Percentiles rank a stretch among this genome's conserved stretches.
Evolutionary conservation across 768 basidiomycete genomes (phyloP).

Genomic region (Stropharia rugosoannulata): DNA sequence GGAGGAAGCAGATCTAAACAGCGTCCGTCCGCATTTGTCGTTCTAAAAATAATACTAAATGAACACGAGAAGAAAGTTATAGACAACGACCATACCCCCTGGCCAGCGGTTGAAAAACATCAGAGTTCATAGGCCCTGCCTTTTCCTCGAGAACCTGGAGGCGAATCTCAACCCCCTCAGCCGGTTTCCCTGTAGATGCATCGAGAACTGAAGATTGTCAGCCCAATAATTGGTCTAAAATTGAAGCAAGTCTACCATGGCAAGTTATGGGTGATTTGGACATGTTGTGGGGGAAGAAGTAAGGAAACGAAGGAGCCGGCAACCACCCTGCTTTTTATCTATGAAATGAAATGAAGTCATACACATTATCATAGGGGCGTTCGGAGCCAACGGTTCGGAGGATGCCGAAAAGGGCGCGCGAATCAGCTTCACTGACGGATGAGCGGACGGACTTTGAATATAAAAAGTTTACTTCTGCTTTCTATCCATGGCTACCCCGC

Average conservation of each 20-base stretch:
- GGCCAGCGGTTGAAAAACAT: constrained; percentile 53
- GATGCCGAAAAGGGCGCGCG: constrained; percentile 2
- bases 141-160: constrained; percentile 52
- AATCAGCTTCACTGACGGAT: no score
- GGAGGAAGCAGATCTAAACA: constrained; percentile 74
- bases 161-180: constrained; percentile 60
- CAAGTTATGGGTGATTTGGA: constrained; percentile 84
- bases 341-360: constrained; percentile 15
- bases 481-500: constrained; percentile 34
- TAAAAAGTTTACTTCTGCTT: constrained; percentile 19
- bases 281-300: constrained; percentile 8
- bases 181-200: constrained; percentile 81
- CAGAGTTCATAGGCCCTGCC: constrained; percentile 30
- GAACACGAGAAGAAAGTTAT: neutral
- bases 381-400: neutral
- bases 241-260: constrained; percentile 55
- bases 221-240: neutral
- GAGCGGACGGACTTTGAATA: constrained; percentile 26
- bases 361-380: neutral
- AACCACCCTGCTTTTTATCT: neutral
- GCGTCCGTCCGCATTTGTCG: constrained; percentile 81
- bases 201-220: constrained; percentile 66
- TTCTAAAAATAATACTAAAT: constrained; percentile 35
- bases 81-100: constrained; percentile 51
- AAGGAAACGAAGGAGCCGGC: neutral